Evolutionary conservation across 2,329 filamentous ascomycete species (phyloP).

Genomic region (Colletotrichum sp.): DNA sequence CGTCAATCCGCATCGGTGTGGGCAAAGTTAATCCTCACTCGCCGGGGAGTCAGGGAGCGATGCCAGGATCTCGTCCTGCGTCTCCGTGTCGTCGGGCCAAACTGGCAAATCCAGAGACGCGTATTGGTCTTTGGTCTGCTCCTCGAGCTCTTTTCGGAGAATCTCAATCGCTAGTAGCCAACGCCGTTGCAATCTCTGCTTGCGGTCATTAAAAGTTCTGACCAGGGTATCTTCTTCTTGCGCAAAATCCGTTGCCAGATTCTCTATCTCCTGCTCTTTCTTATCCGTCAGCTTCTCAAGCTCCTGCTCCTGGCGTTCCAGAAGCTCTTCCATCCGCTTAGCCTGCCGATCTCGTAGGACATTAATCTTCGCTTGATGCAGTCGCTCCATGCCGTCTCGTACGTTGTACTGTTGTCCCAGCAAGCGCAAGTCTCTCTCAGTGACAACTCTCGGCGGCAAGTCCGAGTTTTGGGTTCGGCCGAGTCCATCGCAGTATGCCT

Average conservation of each 20-base stretch:
- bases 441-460: conserved; percentile 59
- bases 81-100: conserved; percentile 43
- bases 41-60: conserved; percentile 4
- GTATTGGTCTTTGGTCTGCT: conserved; percentile 46
- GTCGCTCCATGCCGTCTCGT: conserved; percentile 62
- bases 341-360: conserved; percentile 69
- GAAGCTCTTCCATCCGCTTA: conserved; percentile 64
- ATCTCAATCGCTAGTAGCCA: conserved; percentile 61
- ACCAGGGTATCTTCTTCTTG: conserved; percentile 56
- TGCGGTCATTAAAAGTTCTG: conserved; percentile 49
- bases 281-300: conserved; percentile 49
- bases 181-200: conserved; percentile 47
- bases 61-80: conserved; percentile 13
- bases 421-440: conserved; percentile 63
- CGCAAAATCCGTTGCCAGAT: conserved; percentile 49
- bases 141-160: conserved; percentile 57
- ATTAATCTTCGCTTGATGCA: conserved; percentile 67
- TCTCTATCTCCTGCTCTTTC: conserved; percentile 53
- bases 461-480: conserved; percentile 42
- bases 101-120: conserved; percentile 40
- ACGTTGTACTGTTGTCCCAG: conserved; percentile 66
- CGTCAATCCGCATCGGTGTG: neutral
- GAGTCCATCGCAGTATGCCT: conserved; percentile 65
- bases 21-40: conserved; percentile 3
- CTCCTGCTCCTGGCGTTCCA: conserved; percentile 60